Evolutionary conservation across 75 land plant genomes (phyloP).

Genomic region (Cupressus sempervirens): DNA sequence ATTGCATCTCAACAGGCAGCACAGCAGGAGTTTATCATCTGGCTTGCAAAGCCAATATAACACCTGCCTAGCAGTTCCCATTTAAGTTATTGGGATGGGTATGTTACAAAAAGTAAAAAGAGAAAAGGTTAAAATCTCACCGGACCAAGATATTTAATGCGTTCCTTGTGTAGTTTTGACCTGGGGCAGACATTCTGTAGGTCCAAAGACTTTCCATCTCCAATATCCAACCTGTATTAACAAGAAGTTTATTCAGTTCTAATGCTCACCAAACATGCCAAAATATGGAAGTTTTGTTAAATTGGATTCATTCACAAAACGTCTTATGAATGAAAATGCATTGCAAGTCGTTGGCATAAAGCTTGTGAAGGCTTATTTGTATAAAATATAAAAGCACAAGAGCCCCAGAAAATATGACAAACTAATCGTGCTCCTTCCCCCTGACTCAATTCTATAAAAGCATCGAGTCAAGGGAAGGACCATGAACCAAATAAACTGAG

Average conservation of each 20-base stretch:
- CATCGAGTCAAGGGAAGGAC: neutral
- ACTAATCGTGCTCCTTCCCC: neutral
- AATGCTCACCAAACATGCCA: neutral
- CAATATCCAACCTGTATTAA: slow-evolving; percentile 75
- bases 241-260: neutral
- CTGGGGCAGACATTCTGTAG: slow-evolving; percentile 59
- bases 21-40: neutral
- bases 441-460: neutral
- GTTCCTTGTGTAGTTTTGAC: slow-evolving; percentile 50
- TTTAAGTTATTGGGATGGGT: too few relatives aligned
- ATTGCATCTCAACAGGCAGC: neutral
- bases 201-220: slow-evolving; percentile 68
- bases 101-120: neutral
- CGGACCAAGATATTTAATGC: slow-evolving; percentile 81
- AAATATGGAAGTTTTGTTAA: neutral
- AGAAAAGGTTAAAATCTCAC: slow-evolving; percentile 30
- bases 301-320: neutral
- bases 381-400: neutral
- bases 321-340: neutral
- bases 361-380: neutral
- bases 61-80: neutral
- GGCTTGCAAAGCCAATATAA: neutral
- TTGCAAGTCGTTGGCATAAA: neutral
- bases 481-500: neutral
- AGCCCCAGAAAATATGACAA: neutral